These are phyloP conservation scores for Podaxis sp. DNA, from an alignment of 768 basidiomycete species.

Conservation along the genomic window DNA sequence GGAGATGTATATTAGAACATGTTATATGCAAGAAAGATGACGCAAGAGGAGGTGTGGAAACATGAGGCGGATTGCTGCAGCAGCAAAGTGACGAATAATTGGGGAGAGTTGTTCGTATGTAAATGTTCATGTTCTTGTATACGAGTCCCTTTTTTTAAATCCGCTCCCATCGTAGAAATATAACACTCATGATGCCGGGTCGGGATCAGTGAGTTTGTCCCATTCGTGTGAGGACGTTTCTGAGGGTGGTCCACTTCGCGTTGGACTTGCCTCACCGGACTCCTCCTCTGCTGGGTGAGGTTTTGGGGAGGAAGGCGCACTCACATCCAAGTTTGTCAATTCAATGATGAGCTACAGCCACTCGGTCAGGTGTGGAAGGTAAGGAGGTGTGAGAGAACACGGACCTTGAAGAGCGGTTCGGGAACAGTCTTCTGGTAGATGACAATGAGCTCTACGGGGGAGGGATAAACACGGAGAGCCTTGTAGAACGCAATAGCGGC, in stretches of 20 bases:
- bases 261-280: constrained; percentile 61
- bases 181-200: constrained; percentile 32
- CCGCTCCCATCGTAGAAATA: constrained; percentile 11
- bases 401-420: constrained; percentile 73
- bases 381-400: constrained; percentile 18
- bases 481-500: constrained; percentile 92
- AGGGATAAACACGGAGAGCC: constrained; percentile 91
- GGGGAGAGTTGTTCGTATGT: constrained; percentile 8
- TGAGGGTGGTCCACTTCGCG: constrained; percentile 67
- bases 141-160: constrained; percentile 29
- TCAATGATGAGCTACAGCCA: constrained; percentile 56
- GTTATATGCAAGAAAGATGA: constrained; percentile 63
- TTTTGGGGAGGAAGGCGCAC: constrained; percentile 51
- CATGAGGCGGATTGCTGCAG: constrained; percentile 18
- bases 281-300: constrained; percentile 33
- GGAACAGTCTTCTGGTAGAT: constrained; percentile 94
- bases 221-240: constrained; percentile 89
- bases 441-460: constrained; percentile 89
- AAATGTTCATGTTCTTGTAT: constrained; percentile 10
- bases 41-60: constrained; percentile 28
- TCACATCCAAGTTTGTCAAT: constrained; percentile 87
- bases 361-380: not conserved
- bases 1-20: constrained; percentile 31
- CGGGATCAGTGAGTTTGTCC: constrained; percentile 84
- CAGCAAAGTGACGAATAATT: not conserved